Evolutionary conservation across 177 flowering plant species (phyloP), one percentile per base, ranked within the genome.

Genomic region (Vitis hybrid): DNA sequence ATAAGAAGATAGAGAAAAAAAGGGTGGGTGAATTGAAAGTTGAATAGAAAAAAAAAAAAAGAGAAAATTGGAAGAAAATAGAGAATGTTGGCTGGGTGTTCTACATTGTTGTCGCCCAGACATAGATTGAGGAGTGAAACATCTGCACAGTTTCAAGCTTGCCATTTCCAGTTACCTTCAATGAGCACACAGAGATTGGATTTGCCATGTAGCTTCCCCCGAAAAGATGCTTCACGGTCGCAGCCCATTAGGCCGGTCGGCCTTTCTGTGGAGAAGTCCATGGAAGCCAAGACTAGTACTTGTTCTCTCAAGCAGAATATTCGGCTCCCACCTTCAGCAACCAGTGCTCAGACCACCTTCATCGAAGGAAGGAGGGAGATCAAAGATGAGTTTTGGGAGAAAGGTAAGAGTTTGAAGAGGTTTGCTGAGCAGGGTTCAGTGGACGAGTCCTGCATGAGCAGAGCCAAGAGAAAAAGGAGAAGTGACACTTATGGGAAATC

Each of bases 41-140:
- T 16, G 39, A 65, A 67, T 31, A 57, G 50, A 45, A 49, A 62
- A 72, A 55, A n/a, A 49, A 71, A 64, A 51, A 29, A 18, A 49
- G 1, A 34, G 57, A 69, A 65, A 73, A 63, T 69, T 67, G 84
- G 83, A 75, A 76, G 77, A 74, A 70, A 34, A 45, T 84, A 84
- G 88, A 90, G 85, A 74, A 94, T 94, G 98, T 92, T 94, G 98
- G 97, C 97, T 73, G 98, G 97, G 84, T 88, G 89, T 76, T 90
- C 98, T 52, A 75, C 92, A 87, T 79, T 94, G 86, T 74, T 89
- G 83, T 92, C 98, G 19, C 97, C 93, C 7, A 90, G 96, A 88
- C 91, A 89, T 82, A 83, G 97, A 85, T 85, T 88, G 78, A 90
- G 93, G 80, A 87, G 90, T 74, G 93, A 94, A 82, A 83, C 87